Evolutionary conservation across 208 protist species (phyloP), one percentile per base, ranked within the genome.

Genomic region (Polymyxa betae): DNA sequence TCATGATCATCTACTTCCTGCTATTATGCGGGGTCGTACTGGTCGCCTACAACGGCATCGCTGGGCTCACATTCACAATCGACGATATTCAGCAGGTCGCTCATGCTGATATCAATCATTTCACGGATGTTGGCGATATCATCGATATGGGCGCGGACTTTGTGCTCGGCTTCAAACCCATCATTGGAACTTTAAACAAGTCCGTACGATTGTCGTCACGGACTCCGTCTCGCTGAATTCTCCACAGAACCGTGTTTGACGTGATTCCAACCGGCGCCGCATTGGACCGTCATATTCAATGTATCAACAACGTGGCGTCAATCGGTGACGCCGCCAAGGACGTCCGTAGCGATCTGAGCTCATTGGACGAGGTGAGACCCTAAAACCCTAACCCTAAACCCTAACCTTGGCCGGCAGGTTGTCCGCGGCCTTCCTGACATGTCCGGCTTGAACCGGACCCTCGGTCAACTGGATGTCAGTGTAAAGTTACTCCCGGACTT

Each of bases 21-120:
- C 41, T 91, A 52, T 29, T 91, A 43, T 52, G 46, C 87, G 77
- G 38, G 29, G 45, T 91, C 29, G 40, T 49, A 0, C 49, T 91
- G 0, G 64, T 77, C 44, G 41, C 40, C 24, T 91, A 89, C 54
- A 89, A 89, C 60, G 90, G 38, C 10, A 91, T 66, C 68, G n/a
- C 12, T 5, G 90, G 88, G 0, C 0, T 88, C 44, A 0, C 77
- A n/a, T 46, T 16, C 1, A 77, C 90, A 0, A 0, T 91, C 72
- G 72, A 82, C n/a, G 72, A 82, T n/a, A n/a, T n/a, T 5, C 72
- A n/a, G 12, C 5, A 5, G 16, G 5, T 38, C 72, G n/a, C n/a
- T n/a, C 5, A 60, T 60, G 24, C 49, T 5, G 24, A 5, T 24
- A 24, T 5, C 49, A 24, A 60, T 29, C 49, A 60, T 24, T 29